Base-by-base conservation (phyloP, 345 rosid genomes). In the Linum tenue region DNA sequence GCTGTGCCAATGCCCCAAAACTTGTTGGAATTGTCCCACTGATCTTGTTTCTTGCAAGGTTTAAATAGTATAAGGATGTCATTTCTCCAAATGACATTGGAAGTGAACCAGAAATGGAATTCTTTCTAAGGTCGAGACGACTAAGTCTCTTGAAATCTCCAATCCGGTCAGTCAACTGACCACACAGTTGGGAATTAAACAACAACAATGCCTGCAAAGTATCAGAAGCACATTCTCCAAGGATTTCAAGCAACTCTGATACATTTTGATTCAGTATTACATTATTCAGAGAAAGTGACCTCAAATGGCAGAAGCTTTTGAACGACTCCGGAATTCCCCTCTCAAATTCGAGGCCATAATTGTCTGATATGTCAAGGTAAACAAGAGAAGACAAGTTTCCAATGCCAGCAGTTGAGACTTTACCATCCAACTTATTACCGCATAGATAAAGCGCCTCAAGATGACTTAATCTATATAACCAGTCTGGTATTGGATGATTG, bases 41-140 rank as follows among this genome's bases (percentile, higher is more conserved):
- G 5, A 75, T 22, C 0, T 16, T 37, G 56, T 78, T 78, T 4
- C 10, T 0, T 10, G 68, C 64, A 17, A 73, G 56, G 59, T 58
- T 67, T 37, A 71, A n/a, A 37, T 0, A 1, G 37, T 12, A 56
- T 40, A 78, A 10, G 7, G 73, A 65, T 22, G 64, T 16, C n/a
- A 74, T 15, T 44, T 55, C 59, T 40, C 37, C 17, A 0, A 78
- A 2, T n/a, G 64, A 62, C 2, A 14, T 5, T 36, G 82, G 71
- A 31, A 75, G 57, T 8, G 31, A 48, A 60, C 77, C 75, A 0
- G 61, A 75, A 16, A 79, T 67, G 0, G 67, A 79, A 55, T 72
- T 72, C 0, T 1, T 2, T 2, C 56, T 2, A 1, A 75, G 55
- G 10, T 1, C 9, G 36, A 75, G 37, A 35, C 14, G 22, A 22